A percentile compares a stretch with the other conserved stretches of the same genome.
phyloP scores from a whole-genome alignment of 2,329 filamentous ascomycete genomes.

The Pseudogymnoascus sp. region DNA sequence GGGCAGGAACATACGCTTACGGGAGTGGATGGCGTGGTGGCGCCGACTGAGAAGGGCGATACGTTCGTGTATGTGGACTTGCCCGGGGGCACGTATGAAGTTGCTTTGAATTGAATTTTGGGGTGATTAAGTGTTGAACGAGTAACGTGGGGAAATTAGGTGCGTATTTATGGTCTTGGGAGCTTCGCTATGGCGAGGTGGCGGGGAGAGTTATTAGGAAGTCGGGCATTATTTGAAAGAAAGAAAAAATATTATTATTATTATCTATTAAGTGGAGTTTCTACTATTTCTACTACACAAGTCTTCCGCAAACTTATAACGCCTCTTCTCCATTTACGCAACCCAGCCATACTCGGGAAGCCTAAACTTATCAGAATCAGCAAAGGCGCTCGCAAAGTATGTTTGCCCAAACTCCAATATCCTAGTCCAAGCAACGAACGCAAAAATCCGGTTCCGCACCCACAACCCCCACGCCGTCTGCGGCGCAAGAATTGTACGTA shows the following conservation, averaged over 20 bases:
- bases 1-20: not conserved
- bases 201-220: not conserved
- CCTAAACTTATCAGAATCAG: slow-evolving; percentile 23
- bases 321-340: slow-evolving; percentile 13
- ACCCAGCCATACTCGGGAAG: slow-evolving; percentile 32
- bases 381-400: slow-evolving; percentile 28
- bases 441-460: slow-evolving; percentile 36
- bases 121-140: no score
- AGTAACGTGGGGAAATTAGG: not conserved
- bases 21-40: not conserved
- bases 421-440: slow-evolving; percentile 31
- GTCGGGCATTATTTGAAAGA: not conserved
- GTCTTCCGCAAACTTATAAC: not conserved
- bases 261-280: not conserved
- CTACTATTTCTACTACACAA: not conserved
- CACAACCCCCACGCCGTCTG: slow-evolving; percentile 38
- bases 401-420: slow-evolving; percentile 27
- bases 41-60: not conserved
- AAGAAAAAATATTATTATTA: no score
- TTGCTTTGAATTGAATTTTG: not conserved
- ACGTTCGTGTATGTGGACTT: not conserved
- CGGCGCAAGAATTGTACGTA: slow-evolving; percentile 33
- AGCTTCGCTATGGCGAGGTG: not conserved
- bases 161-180: not conserved
- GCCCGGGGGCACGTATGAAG: not conserved